Base-by-base conservation (phyloP, 2,329 filamentous ascomycete genomes). In the Gnomoniopsis sp. region DNA sequence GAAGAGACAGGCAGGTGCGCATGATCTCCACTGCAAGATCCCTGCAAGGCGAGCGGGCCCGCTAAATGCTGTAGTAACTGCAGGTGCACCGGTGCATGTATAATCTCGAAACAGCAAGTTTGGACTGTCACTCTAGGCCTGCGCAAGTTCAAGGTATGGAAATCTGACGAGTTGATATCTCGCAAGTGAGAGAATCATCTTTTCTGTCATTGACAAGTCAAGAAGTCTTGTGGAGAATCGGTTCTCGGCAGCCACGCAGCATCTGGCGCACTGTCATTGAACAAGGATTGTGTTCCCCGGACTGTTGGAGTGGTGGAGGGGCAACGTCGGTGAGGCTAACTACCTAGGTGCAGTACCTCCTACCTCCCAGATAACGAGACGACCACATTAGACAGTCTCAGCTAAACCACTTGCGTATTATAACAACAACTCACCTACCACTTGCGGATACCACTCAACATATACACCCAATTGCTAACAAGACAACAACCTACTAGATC, bases 301-400 rank as follows among this genome's bases (percentile, higher is more conserved):
- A 15, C 49, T 26, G 22, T 43, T 56, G 51, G 53, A 57, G 46
- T 47, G 58, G 58, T 58, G 59, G 59, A 61, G 59, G 59, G 59
- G 59, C 59, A 58, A 55, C 51, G 59, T 59, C 59, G 55, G 55
- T 61, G 59, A 59, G 52, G 55, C 55, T 47, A 49, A 38, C 41
- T 30, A 48, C 23, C 55, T 47, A 58, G n/a, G n/a, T n/a, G n/a
- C n/a, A n/a, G n/a, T n/a, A n/a, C n/a, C n/a, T n/a, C 56, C 22
- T 43, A 19, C 26, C 26, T 30, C 8, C 26, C n/a, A n/a, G n/a
- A 30, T 17, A 15, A 15, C 52, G 8, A 54, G 14, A 38, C 41
- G 23, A 36, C n/a, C 15, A 15, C 41, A 36, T 36, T 14, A n/a
- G n/a, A n/a, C n/a, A n/a, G n/a, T 38, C 36, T 38, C 36, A 14